Evolutionary conservation across 257 asterid species (phyloP).

Genomic region (Gynochthodes officinalis): DNA sequence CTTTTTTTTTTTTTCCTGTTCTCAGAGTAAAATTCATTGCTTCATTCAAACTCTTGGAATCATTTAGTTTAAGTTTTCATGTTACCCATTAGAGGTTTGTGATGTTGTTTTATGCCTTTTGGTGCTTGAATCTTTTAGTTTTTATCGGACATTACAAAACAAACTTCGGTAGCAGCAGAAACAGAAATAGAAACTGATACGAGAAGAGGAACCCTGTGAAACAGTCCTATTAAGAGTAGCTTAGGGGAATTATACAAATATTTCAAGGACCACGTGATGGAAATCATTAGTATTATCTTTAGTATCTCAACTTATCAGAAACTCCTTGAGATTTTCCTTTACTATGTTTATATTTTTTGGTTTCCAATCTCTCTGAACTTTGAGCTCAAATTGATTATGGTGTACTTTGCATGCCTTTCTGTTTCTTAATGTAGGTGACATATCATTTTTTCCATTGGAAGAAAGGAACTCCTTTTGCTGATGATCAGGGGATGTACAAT

Average conservation of each 20-base stretch:
- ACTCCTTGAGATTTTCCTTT: neutral
- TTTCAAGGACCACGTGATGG: neutral
- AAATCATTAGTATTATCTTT: neutral
- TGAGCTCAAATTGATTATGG: neutral
- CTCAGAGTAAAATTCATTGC: neutral
- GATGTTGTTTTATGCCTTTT: neutral
- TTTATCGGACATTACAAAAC: too few relatives aligned
- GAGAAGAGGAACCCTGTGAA: neutral
- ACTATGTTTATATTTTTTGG: neutral
- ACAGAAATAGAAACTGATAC: too few relatives aligned
- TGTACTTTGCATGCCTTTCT: constrained; percentile 8
- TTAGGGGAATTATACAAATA: neutral
- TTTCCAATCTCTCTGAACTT: neutral
- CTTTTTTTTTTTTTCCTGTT: too few relatives aligned
- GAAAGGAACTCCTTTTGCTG: constrained; percentile 94
- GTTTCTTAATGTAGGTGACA: constrained; percentile 49
- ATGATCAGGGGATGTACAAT: constrained; percentile 91
- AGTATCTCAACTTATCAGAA: neutral
- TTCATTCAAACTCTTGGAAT: neutral
- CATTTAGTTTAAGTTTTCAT: neutral
- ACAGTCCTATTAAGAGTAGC: neutral
- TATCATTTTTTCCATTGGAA: constrained; percentile 92
- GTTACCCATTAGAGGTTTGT: neutral
- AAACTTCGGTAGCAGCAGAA: neutral
- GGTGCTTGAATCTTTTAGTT: neutral